Base-by-base conservation (phyloP, 2,329 filamentous ascomycete species). In the Diaporthe ilicicola region DNA sequence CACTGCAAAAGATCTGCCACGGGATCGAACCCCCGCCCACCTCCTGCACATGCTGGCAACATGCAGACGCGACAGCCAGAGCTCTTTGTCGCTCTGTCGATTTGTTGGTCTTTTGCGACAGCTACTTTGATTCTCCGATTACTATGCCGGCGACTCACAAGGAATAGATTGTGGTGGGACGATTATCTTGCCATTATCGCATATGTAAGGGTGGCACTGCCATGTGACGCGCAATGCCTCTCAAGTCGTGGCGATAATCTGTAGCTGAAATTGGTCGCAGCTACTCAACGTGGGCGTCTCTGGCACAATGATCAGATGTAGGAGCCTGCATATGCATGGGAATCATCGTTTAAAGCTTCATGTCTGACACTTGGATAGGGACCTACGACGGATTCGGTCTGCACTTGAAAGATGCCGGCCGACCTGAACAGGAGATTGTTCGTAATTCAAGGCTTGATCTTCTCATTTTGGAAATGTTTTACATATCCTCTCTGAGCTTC, bases 131-230 rank as follows among this genome's bases (percentile, higher is more conserved):
- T 62, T n/a, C 42, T 62, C 19, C 59, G 59, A 0, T 15, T 62
- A 1, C 3, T 62, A 4, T 62, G 59, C 59, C 32, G 59, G 13
- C 15, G 59, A 39, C 19, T 62, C 13, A 62, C 42, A 6, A 62
- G 48, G 19, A 62, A 62, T n/a, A 27, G 59, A 29, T n/a, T 62
- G 42, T 62, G 59, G 59, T 62, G 59, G 59, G 59, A 62, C 2
- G 59, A 62, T 48, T 62, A n/a, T 7, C 48, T 62, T 17, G 59
- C 42, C 3, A 34, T 62, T 7, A 62, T 62, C 44, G 59, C 59
- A 62, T 62, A 62, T 15, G 42, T 62, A 27, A 62, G 59, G n/a
- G n/a, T n/a, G n/a, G n/a, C n/a, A n/a, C n/a, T n/a, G n/a, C n/a
- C n/a, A n/a, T n/a, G 19, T 48, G n/a, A 19, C 27, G 4, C 6